These are phyloP conservation scores for Elymus sibiricus DNA, from an alignment of 176 grass and related monocot species.

Conservation along the genomic window DNA sequence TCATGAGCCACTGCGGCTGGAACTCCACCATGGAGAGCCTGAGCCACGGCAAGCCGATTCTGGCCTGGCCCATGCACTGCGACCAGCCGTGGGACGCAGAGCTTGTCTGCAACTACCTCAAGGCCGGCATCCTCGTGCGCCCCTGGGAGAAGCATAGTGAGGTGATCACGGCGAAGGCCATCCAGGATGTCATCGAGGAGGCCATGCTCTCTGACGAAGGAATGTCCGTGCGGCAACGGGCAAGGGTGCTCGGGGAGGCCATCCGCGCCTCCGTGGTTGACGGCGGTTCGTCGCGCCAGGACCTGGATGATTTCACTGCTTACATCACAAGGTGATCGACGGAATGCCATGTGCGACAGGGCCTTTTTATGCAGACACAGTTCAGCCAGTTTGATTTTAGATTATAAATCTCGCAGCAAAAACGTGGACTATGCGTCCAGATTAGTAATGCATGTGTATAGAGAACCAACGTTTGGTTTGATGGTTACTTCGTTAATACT, in stretches of 20 bases:
- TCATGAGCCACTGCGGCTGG: constrained; percentile 87
- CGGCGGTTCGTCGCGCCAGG: constrained; percentile 25
- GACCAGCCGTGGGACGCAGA: constrained; percentile 54
- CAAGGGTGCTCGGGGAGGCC: constrained; percentile 18
- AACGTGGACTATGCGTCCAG: no score
- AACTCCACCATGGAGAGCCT: constrained; percentile 72
- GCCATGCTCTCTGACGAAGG: constrained; percentile 33
- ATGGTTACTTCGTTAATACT: no score
- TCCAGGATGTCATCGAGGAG: constrained; percentile 31
- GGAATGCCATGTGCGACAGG: neutral
- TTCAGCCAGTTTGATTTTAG: no score
- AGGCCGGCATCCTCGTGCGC: constrained; percentile 42
- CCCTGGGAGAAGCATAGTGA: constrained; percentile 24
- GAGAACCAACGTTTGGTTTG: no score
- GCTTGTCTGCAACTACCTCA: constrained; percentile 34
- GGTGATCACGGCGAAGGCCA: neutral
- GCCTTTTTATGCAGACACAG: no score
- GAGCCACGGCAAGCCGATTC: constrained; percentile 47
- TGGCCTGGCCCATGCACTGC: constrained; percentile 65
- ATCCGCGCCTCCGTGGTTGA: constrained; percentile 13
- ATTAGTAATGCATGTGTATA: no score
- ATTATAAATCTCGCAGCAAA: no score
- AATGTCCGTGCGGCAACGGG: neutral
- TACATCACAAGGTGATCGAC: constrained; percentile 37
- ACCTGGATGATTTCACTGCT: constrained; percentile 40